These are phyloP conservation scores for Ichthyophthirius multifiliis DNA, from an alignment of 169 alveolate genomes.

Conservation along the genomic window DNA sequence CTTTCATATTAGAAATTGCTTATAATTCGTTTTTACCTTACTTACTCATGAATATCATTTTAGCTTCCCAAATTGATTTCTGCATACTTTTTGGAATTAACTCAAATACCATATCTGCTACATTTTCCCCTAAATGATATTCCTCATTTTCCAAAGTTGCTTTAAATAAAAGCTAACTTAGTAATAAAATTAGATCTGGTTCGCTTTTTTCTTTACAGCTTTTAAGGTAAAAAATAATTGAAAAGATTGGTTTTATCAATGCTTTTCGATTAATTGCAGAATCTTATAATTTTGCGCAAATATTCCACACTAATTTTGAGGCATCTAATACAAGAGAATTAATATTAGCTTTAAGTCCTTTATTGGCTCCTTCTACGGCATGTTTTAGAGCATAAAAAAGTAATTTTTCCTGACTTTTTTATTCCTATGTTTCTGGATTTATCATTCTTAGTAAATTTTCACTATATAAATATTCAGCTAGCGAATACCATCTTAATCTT, in stretches of 20 bases:
- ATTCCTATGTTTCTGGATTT: conserved; percentile 77
- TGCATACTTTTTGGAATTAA: conserved; percentile 74
- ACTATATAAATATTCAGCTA: conserved; percentile 76
- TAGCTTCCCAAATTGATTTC: conserved; percentile 83
- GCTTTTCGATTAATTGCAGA: conserved; percentile 72
- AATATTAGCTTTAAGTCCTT: conserved; percentile 73
- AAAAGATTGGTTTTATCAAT: conserved; percentile 63
- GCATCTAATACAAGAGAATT: conserved; percentile 72
- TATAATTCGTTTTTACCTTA: conserved; percentile 82
- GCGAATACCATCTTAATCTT: conserved; percentile 81
- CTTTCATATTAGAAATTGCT: conserved; percentile 81
- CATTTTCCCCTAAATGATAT: conserved; percentile 80
- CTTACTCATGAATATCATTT: conserved; percentile 76
- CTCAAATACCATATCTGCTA: conserved; percentile 75
- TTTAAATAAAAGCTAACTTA: conserved; percentile 65
- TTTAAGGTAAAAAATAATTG: conserved; percentile 57
- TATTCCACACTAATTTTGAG: conserved; percentile 77
- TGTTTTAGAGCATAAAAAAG: conserved; percentile 65
- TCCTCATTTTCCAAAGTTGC: conserved; percentile 78
- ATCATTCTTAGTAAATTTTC: conserved; percentile 76
- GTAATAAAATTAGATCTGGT: conserved; percentile 76
- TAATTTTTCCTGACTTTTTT: conserved; percentile 68
- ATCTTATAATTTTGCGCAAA: conserved; percentile 73
- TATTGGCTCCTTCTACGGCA: conserved; percentile 75
- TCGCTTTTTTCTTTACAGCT: conserved; percentile 72